Conservation (phyloP, 2,329 filamentous ascomycete species). For the Microcyclospora pomicola region DNA sequence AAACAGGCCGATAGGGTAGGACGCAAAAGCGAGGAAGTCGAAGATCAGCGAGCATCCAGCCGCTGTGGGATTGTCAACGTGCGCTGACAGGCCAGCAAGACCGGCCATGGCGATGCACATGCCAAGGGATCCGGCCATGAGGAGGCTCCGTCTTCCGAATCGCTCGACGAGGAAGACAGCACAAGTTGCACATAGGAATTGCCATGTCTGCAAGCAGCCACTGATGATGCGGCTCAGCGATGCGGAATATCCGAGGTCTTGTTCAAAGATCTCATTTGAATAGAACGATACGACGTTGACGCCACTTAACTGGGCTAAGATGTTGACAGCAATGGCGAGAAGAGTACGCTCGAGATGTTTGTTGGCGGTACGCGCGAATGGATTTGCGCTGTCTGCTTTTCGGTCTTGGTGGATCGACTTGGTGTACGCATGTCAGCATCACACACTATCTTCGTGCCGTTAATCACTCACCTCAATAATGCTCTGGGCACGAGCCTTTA, state of each 20-base stretch:
- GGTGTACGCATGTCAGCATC: too few species aligned
- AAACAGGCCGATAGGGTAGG: conserved; percentile 19
- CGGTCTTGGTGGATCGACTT: conserved; percentile 10
- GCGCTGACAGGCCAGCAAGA: conserved; percentile 11
- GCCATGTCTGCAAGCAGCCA: conserved; percentile 16
- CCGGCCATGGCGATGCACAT: conserved; percentile 16
- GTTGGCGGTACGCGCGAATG: conserved; percentile 14
- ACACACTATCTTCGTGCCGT: too few species aligned
- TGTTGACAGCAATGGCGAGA: conserved; percentile 14
- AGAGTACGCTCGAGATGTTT: conserved; percentile 14
- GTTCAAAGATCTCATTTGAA: conserved; percentile 13
- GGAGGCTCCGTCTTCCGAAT: conserved; percentile 16
- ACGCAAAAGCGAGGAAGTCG: conserved; percentile 14
- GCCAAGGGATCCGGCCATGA: conserved; percentile 15
- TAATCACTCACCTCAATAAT: conserved; percentile 2
- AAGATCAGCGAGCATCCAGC: conserved; percentile 15
- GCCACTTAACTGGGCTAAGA: conserved; percentile 13
- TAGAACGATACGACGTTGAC: conserved; percentile 18
- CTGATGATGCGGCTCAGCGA: conserved; percentile 12
- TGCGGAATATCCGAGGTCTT: conserved; percentile 10
- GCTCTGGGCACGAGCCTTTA: conserved; percentile 7
- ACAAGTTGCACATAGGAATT: conserved; percentile 14
- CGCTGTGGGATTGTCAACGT: conserved; percentile 8
- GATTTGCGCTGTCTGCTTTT: conserved; percentile 12
- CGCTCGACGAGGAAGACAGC: conserved; percentile 18